Percentiles rank a stretch among this genome's conserved stretches.
phyloP scores from a whole-genome alignment of 2,329 filamentous ascomycete genomes.

The Huntiella abstrusa region DNA sequence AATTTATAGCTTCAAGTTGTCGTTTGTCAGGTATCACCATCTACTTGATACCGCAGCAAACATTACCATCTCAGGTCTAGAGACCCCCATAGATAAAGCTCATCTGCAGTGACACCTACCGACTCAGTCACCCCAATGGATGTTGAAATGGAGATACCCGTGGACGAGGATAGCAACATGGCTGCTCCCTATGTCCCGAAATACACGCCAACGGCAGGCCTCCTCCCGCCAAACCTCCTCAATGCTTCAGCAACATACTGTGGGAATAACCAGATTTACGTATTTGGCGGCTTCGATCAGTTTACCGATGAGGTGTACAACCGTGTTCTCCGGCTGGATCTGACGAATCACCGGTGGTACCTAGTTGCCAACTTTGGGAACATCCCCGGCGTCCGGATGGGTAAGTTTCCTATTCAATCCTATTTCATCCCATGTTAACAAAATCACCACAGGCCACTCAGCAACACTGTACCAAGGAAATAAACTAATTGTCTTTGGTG shows the following conservation, averaged over 20 bases:
- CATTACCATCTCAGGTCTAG: too few relatives aligned
- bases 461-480: slow-evolving; percentile 84
- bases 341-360: slow-evolving; percentile 79
- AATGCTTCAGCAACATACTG: slow-evolving; percentile 99
- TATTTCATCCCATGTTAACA: slow-evolving; percentile 1
- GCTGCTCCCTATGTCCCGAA: not conserved
- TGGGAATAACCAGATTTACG: slow-evolving; percentile 91
- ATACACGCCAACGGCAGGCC: slow-evolving; percentile 29
- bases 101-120: too few relatives aligned
- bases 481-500: slow-evolving; percentile 92
- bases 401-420: slow-evolving; percentile 26
- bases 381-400: slow-evolving; percentile 93
- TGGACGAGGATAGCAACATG: not conserved
- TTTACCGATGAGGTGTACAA: slow-evolving; percentile 99
- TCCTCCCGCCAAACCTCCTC: slow-evolving; percentile 81
- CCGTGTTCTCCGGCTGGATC: slow-evolving; percentile 77
- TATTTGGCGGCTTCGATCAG: slow-evolving; percentile 95
- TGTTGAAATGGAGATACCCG: too few relatives aligned
- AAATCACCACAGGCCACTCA: slow-evolving; percentile 51
- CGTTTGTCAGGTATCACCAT: too few relatives aligned
- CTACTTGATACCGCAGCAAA: too few relatives aligned
- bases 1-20: too few relatives aligned
- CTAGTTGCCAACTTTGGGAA: slow-evolving; percentile 97
- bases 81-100: too few relatives aligned
- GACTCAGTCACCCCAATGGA: too few relatives aligned